These are phyloP conservation scores for Dovyalis caffra DNA, from an alignment of 345 rosid species.

Conservation along the genomic window DNA sequence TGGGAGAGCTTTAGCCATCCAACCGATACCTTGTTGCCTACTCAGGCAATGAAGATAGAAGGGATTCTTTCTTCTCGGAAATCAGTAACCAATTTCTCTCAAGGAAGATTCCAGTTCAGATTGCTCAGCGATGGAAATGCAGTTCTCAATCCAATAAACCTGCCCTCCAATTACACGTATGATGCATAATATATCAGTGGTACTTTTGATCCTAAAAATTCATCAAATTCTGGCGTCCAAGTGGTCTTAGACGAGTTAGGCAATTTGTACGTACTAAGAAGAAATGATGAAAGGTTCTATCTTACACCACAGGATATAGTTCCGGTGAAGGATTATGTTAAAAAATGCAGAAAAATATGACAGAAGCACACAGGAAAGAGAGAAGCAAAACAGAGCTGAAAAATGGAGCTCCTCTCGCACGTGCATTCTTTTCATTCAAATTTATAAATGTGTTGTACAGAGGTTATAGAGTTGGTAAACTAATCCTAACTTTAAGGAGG, in stretches of 20 bases:
- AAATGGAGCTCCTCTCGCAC: no score
- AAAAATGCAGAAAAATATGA: no score
- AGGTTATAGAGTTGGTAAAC: no score
- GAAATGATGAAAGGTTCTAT: background rate
- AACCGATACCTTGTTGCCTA: conserved; percentile 36
- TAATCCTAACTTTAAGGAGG: no score
- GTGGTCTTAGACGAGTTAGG: conserved; percentile 30
- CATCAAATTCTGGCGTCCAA: conserved; percentile 24
- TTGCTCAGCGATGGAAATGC: conserved; percentile 26
- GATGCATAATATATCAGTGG: conserved; percentile 18
- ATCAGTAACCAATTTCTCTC: conserved; percentile 29
- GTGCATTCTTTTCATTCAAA: no score
- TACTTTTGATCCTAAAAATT: background rate
- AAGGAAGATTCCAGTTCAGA: conserved; percentile 39
- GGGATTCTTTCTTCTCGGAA: conserved; percentile 23
- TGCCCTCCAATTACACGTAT: conserved; percentile 19
- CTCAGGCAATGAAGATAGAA: conserved; percentile 19
- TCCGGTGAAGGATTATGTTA: conserved; percentile 5
- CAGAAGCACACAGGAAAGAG: no score
- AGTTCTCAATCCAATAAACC: conserved; percentile 26
- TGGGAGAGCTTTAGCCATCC: conserved; percentile 41
- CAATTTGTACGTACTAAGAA: conserved; percentile 23
- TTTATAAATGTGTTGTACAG: no score
- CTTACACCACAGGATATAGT: background rate
- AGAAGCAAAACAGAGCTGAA: no score